These are phyloP conservation scores for Trichomonas tenax DNA, from an alignment of 208 protist genomes.

Conservation along the genomic window DNA sequence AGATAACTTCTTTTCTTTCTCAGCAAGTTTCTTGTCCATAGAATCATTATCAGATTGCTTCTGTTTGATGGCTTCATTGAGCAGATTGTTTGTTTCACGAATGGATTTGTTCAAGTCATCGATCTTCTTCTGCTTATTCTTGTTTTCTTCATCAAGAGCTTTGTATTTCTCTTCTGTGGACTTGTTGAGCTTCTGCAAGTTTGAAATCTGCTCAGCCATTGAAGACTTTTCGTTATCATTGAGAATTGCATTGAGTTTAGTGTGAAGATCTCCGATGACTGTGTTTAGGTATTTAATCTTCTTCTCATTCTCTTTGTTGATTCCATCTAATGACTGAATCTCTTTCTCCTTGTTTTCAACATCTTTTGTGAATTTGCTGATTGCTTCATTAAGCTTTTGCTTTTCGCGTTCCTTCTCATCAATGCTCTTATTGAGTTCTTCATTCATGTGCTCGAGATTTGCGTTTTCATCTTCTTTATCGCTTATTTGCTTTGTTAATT, in stretches of 20 bases:
- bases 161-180: neutral
- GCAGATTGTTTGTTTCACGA: no score
- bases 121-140: neutral
- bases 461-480: no score
- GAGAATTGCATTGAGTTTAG: neutral
- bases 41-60: neutral
- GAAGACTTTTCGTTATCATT: neutral
- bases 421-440: neutral
- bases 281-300: neutral
- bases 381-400: neutral
- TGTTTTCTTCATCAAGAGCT: neutral
- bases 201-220: no score
- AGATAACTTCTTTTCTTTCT: neutral
- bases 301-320: neutral
- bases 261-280: neutral
- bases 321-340: neutral
- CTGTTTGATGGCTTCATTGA: neutral
- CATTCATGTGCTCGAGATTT: no score
- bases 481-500: no score
- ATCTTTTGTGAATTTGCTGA: neutral
- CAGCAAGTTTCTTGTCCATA: neutral
- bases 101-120: neutral
- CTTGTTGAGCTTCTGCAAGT: no score
- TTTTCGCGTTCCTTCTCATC: neutral
- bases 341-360: neutral